These are phyloP conservation scores for Phyllosticta capitalensis DNA, from an alignment of 2,329 filamentous ascomycete genomes.

Conservation along the genomic window DNA sequence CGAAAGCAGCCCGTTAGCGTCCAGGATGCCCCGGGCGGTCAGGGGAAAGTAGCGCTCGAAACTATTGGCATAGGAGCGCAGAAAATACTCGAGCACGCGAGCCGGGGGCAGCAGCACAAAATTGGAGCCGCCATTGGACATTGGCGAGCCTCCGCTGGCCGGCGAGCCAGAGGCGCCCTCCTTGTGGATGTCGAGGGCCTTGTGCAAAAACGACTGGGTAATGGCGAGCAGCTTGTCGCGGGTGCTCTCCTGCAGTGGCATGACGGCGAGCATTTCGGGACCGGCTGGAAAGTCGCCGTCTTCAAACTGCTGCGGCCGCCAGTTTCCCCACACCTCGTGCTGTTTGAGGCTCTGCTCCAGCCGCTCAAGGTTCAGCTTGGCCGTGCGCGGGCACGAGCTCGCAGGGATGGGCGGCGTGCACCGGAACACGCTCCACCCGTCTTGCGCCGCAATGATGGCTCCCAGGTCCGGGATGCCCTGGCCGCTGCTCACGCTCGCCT, in stretches of 20 bases:
- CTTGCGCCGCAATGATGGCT: constrained; percentile 41
- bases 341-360: constrained; percentile 43
- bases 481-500: constrained; percentile 29
- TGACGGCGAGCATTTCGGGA: constrained; percentile 37
- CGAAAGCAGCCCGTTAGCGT: constrained; percentile 58
- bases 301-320: constrained; percentile 39
- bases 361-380: constrained; percentile 41
- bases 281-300: constrained; percentile 37
- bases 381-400: constrained; percentile 41
- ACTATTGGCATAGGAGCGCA: constrained; percentile 56
- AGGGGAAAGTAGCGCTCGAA: constrained; percentile 58
- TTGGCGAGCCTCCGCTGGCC: constrained; percentile 34
- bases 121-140: constrained; percentile 45
- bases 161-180: constrained; percentile 35
- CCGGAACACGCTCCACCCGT: constrained; percentile 44
- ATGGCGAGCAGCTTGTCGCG: constrained; percentile 63
- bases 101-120: constrained; percentile 58
- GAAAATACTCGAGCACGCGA: constrained; percentile 57
- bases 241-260: constrained; percentile 44
- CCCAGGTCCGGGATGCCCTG: constrained; percentile 33
- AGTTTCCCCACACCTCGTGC: constrained; percentile 43
- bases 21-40: constrained; percentile 49
- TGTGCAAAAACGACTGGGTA: constrained; percentile 60
- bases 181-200: constrained; percentile 59
- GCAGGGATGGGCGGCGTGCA: constrained; percentile 42